Base-by-base conservation (phyloP, 768 basidiomycete genomes). In the Lactarius trivialis region DNA sequence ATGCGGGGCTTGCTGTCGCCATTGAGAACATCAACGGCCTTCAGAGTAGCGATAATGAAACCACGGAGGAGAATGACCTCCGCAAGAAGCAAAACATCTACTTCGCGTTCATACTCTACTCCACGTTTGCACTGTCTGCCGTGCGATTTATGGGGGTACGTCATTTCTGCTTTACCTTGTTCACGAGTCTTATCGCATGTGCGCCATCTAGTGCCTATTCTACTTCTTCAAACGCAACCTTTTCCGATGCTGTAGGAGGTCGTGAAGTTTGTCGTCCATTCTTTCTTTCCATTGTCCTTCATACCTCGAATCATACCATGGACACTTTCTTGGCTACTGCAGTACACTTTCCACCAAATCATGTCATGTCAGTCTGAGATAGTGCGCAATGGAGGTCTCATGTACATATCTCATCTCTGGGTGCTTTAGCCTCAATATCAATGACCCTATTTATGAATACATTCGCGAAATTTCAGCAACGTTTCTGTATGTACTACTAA, bases 151-250 rank as follows among this genome's bases (percentile, higher is more conserved):
- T 72, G 56, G 91, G 91, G 70, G 91, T 91, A 73, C 65, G 89
- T 81, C 7, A 34, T 58, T 24, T 43, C 48, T 17, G 49, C 32
- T 36, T 33, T 45, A 9, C 56, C 30, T 37, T 53, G 33, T 51
- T 19, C 50, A 50, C 24, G 58, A 49, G 53, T 33, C 43, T 68
- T 28, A 58, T 0, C 28, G 3, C 55, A 21, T 8, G 5, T 55
- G 37, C 7, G 5, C 36, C 48, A 61, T 59, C 7, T 66, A 93
- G 91, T 92, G 90, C 72, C 70, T 93, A 67, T 90, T 71, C 72
- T 93, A 92, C 77, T 89, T 85, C 79, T 81, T 91, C 78, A 88
- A 82, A 74, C 82, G 89, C 66, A 91, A 91, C 73, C 73, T 93
- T 55, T 92, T 91, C 82, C 78, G 86, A 67, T 88, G 80, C 73